Conservation (phyloP, 2,329 filamentous ascomycete genomes). For the Calonectria leucothoes region DNA sequence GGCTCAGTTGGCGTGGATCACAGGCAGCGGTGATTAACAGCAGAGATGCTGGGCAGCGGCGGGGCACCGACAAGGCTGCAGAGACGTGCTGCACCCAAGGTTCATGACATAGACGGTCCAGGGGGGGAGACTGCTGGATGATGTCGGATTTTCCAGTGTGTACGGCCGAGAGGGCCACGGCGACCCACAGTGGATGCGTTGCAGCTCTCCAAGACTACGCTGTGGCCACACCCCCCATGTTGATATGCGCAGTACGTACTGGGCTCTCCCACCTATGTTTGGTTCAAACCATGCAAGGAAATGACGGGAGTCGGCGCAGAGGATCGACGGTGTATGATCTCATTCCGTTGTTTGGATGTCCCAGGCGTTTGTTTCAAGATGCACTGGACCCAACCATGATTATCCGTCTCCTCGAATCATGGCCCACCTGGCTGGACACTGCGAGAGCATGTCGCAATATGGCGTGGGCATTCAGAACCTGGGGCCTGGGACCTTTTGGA, state of each 20-base stretch:
- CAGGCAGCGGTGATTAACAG: conserved; percentile 5
- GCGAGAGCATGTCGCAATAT: conserved; percentile 35
- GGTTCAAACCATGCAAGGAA: conserved; percentile 37
- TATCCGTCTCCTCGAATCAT: conserved; percentile 34
- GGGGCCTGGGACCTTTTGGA: conserved; percentile 25
- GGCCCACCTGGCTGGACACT: conserved; percentile 19
- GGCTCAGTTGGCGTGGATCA: conserved; percentile 24
- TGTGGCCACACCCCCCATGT: conserved; percentile 32
- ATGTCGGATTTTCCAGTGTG: conserved; percentile 32
- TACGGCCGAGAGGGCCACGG: conserved; percentile 40
- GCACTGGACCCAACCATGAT: conserved; percentile 24
- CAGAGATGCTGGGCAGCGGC: conserved; percentile 15
- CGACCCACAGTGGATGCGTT: conserved; percentile 33
- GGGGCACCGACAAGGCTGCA: conserved; percentile 42
- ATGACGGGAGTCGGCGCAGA: conserved; percentile 44
- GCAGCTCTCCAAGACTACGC: conserved; percentile 23
- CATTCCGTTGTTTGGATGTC: conserved; percentile 41
- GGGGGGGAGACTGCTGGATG: conserved; percentile 34
- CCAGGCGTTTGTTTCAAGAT: conserved; percentile 46
- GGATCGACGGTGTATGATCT: conserved; percentile 45
- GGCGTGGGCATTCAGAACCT: conserved; percentile 28
- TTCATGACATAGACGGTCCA: conserved; percentile 35
- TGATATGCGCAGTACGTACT: conserved; percentile 13
- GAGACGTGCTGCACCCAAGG: conserved; percentile 31
- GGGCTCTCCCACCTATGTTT: conserved; percentile 26